phyloP scores from a whole-genome alignment of 2,329 filamentous ascomycete genomes.

The Hypocrella siamensis region DNA sequence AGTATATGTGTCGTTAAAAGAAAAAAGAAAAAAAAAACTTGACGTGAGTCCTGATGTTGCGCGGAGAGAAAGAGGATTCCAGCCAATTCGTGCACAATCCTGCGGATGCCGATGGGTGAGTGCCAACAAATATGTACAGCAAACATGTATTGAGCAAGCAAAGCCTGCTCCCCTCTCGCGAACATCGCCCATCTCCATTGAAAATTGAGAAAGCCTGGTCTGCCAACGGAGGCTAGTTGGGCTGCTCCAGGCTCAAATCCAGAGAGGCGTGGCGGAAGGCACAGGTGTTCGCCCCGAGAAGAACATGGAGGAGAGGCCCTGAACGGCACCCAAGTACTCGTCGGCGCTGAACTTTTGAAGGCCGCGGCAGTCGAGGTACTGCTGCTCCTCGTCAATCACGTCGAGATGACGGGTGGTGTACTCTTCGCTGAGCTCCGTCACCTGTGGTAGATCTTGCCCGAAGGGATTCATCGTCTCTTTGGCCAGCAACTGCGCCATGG shows the following conservation, averaged over 20 bases:
- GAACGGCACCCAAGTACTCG: slow-evolving; percentile 73
- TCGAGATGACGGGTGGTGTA: slow-evolving; percentile 46
- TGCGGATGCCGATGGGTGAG: no score
- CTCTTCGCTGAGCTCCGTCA: slow-evolving; percentile 86
- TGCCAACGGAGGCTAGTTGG: no score
- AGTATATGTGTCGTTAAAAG: no score
- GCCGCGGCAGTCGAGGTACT: slow-evolving; percentile 51
- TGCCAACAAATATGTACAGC: slow-evolving; percentile 17
- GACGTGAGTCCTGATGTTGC: no score
- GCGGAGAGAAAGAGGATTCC: no score
- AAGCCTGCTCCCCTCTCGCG: neutral
- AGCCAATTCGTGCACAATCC: no score
- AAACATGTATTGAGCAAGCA: slow-evolving; percentile 6
- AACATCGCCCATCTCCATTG: neutral
- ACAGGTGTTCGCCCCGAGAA: slow-evolving; percentile 27
- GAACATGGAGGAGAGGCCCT: slow-evolving; percentile 48
- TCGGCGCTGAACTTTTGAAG: slow-evolving; percentile 60
- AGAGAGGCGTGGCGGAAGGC: slow-evolving; percentile 21
- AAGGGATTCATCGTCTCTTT: slow-evolving; percentile 53
- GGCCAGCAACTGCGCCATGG: slow-evolving; percentile 14
- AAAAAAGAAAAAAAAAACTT: no score
- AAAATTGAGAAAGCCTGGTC: no score
- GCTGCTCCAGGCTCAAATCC: no score
- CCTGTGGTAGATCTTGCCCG: slow-evolving; percentile 76
- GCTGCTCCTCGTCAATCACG: slow-evolving; percentile 50